phyloP scores from a whole-genome alignment of 2,329 filamentous ascomycete genomes.

The Trichothecium sympodiale region DNA sequence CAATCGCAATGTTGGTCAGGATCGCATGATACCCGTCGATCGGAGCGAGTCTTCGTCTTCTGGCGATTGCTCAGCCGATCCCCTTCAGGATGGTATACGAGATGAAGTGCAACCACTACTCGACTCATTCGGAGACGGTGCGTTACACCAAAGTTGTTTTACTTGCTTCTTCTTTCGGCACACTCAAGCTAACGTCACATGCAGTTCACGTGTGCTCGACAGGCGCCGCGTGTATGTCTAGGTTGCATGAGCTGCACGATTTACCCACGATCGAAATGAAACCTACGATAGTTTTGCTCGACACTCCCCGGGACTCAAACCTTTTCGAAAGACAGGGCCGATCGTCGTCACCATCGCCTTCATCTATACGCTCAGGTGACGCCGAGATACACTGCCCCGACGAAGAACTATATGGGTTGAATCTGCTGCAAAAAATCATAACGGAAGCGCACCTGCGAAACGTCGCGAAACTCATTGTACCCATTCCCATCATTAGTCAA shows the following conservation, averaged over 20 bases:
- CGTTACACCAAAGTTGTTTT: constrained; percentile 4
- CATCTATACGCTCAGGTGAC: constrained; percentile 11
- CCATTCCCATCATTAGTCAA: constrained; percentile 40
- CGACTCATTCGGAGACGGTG: constrained; percentile 45
- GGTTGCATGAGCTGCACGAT: constrained; percentile 41
- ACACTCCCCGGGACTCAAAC: constrained; percentile 40
- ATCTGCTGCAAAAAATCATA: constrained; percentile 43
- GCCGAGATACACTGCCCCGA: constrained; percentile 29
- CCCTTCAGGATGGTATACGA: constrained; percentile 28
- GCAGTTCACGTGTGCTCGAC: constrained; percentile 44
- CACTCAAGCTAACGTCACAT: constrained; percentile 1
- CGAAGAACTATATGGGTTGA: constrained; percentile 43
- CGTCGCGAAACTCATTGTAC: constrained; percentile 44
- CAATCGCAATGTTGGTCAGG: constrained; percentile 38
- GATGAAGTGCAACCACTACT: constrained; percentile 37
- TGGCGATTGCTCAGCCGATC: constrained; percentile 10
- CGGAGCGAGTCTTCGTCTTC: constrained; percentile 4
- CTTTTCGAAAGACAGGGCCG: constrained; percentile 19
- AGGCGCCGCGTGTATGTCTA: constrained; percentile 41
- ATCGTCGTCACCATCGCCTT: constrained; percentile 9
- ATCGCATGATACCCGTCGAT: constrained; percentile 28
- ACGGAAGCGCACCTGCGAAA: constrained; percentile 46
- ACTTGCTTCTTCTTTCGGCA: constrained; percentile 1
- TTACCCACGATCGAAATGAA: constrained; percentile 38
- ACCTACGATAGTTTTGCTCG: constrained; percentile 46